Conservation (phyloP, 2,329 filamentous ascomycete species). For the Ophiostoma pallidulum region DNA sequence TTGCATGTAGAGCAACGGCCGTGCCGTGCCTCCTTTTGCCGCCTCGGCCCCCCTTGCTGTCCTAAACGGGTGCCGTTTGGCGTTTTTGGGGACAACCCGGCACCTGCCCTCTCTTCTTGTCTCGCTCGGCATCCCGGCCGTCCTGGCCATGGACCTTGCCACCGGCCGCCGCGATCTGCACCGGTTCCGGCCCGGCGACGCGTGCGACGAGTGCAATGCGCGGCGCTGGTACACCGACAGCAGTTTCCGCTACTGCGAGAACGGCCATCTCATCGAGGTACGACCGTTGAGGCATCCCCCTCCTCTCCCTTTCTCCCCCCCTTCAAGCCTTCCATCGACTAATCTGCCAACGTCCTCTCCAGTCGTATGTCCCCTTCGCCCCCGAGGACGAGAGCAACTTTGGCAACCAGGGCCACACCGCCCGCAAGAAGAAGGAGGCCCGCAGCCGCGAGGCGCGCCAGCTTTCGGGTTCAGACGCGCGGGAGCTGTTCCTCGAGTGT, state of each 20-base stretch:
- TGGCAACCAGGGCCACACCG: slow-evolving; percentile 46
- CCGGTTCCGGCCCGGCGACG: slow-evolving; percentile 43
- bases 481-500: slow-evolving; percentile 71
- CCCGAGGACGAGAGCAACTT: slow-evolving; percentile 60
- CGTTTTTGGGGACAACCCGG: too few relatives aligned
- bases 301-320: neutral
- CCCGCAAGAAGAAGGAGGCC: slow-evolving; percentile 48
- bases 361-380: slow-evolving; percentile 39
- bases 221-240: slow-evolving; percentile 64
- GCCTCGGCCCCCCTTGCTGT: too few relatives aligned
- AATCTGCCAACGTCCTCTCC: neutral
- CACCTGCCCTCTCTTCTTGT: too few relatives aligned
- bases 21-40: too few relatives aligned
- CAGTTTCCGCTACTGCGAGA: slow-evolving; percentile 68
- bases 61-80: too few relatives aligned
- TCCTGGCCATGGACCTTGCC: slow-evolving; percentile 30
- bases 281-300: too few relatives aligned
- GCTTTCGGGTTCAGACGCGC: slow-evolving; percentile 57
- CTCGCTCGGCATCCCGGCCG: too few relatives aligned
- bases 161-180: slow-evolving; percentile 33
- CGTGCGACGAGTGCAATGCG: slow-evolving; percentile 59
- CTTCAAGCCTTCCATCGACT: neutral
- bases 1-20: too few relatives aligned
- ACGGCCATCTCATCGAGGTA: slow-evolving; percentile 72
- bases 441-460: slow-evolving; percentile 45